Evolutionary conservation across 495 filamentous ascomycete species (phyloP).

Genomic region (Astrocystis sublimbata): DNA sequence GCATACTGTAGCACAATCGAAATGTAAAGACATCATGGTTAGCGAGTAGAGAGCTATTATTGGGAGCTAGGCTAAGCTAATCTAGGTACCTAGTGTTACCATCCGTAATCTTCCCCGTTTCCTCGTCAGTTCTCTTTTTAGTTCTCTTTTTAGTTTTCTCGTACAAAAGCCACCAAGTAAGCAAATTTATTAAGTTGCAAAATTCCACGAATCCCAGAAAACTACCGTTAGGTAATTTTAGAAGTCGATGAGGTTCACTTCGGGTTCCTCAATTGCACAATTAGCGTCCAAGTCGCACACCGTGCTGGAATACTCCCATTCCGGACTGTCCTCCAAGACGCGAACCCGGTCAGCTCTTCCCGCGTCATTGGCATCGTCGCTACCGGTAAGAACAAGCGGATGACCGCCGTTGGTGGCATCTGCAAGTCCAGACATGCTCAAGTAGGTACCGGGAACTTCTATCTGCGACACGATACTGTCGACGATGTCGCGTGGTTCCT

Average conservation of each 20-base stretch:
- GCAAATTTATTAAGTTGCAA: too few relatives aligned
- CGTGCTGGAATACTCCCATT: slow-evolving; percentile 12
- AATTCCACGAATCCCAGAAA: too few relatives aligned
- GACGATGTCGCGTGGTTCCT: slow-evolving; percentile 4
- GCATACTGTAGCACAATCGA: too few relatives aligned
- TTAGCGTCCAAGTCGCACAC: background rate
- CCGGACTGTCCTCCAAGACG: background rate
- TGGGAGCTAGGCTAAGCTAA: too few relatives aligned
- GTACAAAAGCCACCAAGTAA: too few relatives aligned
- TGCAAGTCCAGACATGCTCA: background rate
- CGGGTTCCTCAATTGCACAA: background rate
- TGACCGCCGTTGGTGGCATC: background rate
- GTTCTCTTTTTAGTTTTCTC: too few relatives aligned
- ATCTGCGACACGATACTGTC: slow-evolving; percentile 13
- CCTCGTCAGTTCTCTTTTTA: too few relatives aligned
- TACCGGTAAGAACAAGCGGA: background rate
- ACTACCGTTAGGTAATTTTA: too few relatives aligned
- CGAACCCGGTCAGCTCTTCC: background rate
- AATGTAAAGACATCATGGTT: too few relatives aligned
- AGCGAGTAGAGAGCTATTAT: too few relatives aligned
- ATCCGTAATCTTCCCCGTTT: too few relatives aligned
- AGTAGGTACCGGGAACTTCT: background rate
- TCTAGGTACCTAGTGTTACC: too few relatives aligned
- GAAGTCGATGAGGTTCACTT: slow-evolving; percentile 10
- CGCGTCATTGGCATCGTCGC: background rate